Evolutionary conservation across 2,329 filamentous ascomycete species (phyloP), one percentile per base, ranked within the genome.

Genomic region (Juglanconis oblonga): DNA sequence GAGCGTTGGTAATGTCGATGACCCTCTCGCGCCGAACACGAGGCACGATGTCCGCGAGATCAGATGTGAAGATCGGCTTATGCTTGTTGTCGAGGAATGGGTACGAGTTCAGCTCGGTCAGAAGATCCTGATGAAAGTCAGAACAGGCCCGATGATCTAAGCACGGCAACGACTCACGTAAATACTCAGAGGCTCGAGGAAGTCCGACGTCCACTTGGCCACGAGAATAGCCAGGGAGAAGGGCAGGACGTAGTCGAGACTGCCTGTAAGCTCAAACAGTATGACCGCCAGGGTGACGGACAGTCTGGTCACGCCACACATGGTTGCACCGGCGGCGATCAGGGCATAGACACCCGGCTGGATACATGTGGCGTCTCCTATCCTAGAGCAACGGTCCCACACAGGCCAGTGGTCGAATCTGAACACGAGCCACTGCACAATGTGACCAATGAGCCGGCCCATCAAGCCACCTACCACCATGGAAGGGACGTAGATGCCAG

Each of bases 181-280:
- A 64, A 99, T 97, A 73, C 92, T 97, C 56, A 92, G 82, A 14
- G 94, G 95, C 73, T 99, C 95, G 55, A 99, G 85, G 3, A 92
- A 93, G 74, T 98, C 95, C 0, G 95, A 93, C 0, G 92, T 97
- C 95, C 95, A 99, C 76, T 99, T 99, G n/a, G 94, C 88, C 33
- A 96, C 92, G 4, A 98, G 80, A 38, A 99, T 92, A 0, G 91
- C 89, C 8, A 99, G 78, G 0, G 93, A 97, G 73, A 98, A 98
- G 0, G 95, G 95, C 10, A 99, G 79, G 3, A 99, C 95, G 68
- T 98, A 96, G 72, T 98, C 91, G 52, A 98, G 80, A 71, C 92
- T 97, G 58, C 95, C 95, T 0, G 95, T 99, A 40, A 99, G 80
- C 73, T 99, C 95, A 67, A 99, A 98, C 1, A 98, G 79, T 62